Percentiles rank a stretch among this genome's conserved stretches.
These are phyloP conservation scores for Beverwykella pulmonaria DNA, from an alignment of 495 filamentous ascomycete species.

Conservation along the genomic window DNA sequence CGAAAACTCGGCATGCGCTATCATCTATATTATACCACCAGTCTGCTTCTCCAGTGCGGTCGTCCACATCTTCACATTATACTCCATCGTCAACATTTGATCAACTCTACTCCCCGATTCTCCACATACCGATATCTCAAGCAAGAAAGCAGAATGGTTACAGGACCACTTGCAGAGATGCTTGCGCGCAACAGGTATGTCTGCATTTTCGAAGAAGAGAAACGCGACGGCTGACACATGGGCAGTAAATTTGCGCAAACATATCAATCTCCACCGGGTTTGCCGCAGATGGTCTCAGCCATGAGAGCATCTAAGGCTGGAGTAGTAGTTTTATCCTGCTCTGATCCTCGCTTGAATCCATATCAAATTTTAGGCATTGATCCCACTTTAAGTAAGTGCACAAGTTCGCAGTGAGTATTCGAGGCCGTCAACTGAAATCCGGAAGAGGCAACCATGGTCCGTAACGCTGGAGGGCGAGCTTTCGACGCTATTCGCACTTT, in stretches of 20 bases:
- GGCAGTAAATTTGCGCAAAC: conserved; percentile 13
- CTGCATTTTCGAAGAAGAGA: background rate
- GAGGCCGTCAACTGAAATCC: too few species aligned
- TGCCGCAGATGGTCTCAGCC: conserved; percentile 10
- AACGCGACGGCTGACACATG: background rate
- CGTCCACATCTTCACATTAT: too few species aligned
- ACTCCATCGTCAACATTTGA: too few species aligned
- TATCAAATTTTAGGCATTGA: conserved; percentile 44
- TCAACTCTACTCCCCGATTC: too few species aligned
- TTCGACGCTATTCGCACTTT: conserved; percentile 41
- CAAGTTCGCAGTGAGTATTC: too few species aligned
- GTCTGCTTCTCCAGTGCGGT: too few species aligned
- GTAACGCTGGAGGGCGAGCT: conserved; percentile 44
- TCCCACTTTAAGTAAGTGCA: conserved; percentile 20
- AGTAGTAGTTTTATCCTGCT: conserved; percentile 36
- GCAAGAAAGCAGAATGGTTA: conserved; percentile 18
- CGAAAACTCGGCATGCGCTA: too few species aligned
- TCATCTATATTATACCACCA: too few species aligned
- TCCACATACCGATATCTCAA: too few species aligned
- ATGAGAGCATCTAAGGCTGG: conserved; percentile 1
- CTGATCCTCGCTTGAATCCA: conserved; percentile 43
- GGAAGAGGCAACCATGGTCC: conserved; percentile 41
- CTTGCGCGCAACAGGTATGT: conserved; percentile 17
- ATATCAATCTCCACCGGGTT: conserved; percentile 11
- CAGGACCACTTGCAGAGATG: conserved; percentile 8